Evolutionary conservation across 495 filamentous ascomycete genomes (phyloP).

Genomic region (Rhizodiscina lignyota): DNA sequence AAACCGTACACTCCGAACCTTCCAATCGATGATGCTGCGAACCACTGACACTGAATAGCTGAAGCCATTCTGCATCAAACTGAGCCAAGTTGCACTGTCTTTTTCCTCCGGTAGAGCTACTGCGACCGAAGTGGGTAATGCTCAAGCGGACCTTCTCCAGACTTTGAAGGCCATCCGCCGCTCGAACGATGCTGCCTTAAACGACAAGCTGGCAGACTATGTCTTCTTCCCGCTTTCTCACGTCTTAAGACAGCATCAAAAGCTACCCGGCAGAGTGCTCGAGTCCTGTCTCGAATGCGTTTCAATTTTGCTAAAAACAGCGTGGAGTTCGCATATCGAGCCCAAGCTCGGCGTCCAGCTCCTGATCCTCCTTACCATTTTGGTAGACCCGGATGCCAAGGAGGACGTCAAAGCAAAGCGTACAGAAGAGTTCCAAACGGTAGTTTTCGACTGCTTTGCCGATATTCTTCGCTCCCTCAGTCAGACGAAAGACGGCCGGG

Average conservation of each 20-base stretch:
- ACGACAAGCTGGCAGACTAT: slow-evolving; percentile 80
- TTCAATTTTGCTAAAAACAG: slow-evolving; percentile 49
- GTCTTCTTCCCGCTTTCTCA: slow-evolving; percentile 85
- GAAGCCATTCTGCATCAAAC: slow-evolving; percentile 58
- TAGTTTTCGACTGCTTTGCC: slow-evolving; percentile 38
- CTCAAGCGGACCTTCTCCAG: slow-evolving; percentile 35
- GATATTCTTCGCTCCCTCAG: slow-evolving; percentile 29
- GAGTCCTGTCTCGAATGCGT: slow-evolving; percentile 64
- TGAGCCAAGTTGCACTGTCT: slow-evolving; percentile 51
- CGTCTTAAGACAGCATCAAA: slow-evolving; percentile 60
- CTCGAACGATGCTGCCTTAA: slow-evolving; percentile 34
- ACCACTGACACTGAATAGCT: slow-evolving; percentile 33
- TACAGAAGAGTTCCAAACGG: slow-evolving; percentile 20
- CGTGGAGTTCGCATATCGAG: slow-evolving; percentile 55
- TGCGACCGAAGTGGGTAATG: slow-evolving; percentile 34
- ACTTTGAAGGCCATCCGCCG: slow-evolving; percentile 32
- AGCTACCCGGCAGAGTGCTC: slow-evolving; percentile 50
- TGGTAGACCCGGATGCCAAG: slow-evolving; percentile 46
- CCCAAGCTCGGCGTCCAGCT: slow-evolving; percentile 65
- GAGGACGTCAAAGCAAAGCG: slow-evolving; percentile 8
- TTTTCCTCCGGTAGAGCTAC: slow-evolving; percentile 36
- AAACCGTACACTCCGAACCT: no score
- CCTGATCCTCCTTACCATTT: slow-evolving; percentile 65
- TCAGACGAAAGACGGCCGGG: slow-evolving; percentile 14
- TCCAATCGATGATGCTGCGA: no score